Evolutionary conservation across 2,329 filamentous ascomycete genomes (phyloP).

Genomic region (Eutypella sp.): DNA sequence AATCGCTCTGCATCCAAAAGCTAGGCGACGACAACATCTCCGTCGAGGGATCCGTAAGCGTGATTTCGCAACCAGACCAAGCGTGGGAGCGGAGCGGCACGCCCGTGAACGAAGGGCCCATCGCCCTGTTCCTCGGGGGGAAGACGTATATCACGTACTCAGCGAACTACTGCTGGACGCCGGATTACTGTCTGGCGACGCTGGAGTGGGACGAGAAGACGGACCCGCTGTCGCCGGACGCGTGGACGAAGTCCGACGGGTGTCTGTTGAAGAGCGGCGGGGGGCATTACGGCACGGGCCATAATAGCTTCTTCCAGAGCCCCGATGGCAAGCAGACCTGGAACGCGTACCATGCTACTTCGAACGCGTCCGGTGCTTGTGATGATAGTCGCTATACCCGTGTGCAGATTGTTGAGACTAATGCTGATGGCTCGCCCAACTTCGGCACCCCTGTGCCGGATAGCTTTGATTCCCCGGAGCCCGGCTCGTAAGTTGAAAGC

Average conservation of each 20-base stretch:
- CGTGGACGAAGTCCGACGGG: constrained; percentile 47
- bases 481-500: not conserved
- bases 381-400: constrained; percentile 50
- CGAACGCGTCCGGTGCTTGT: constrained; percentile 43
- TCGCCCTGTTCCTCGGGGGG: constrained; percentile 47
- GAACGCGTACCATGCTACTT: constrained; percentile 53
- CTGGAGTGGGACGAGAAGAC: constrained; percentile 47
- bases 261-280: constrained; percentile 48
- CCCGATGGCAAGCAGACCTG: constrained; percentile 50
- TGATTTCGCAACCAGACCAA: constrained; percentile 47
- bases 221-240: constrained; percentile 37
- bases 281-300: constrained; percentile 52
- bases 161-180: constrained; percentile 52
- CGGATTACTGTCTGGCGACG: constrained; percentile 48
- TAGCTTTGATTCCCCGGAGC: not conserved
- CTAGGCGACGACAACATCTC: constrained; percentile 35
- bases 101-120: constrained; percentile 52
- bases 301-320: constrained; percentile 55
- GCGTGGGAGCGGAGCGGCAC: constrained; percentile 45
- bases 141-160: constrained; percentile 50
- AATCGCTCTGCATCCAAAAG: constrained; percentile 35
- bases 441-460: constrained; percentile 36
- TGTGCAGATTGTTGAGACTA: constrained; percentile 45
- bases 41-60: constrained; percentile 37
- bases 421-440: constrained; percentile 46